Evolutionary conservation across 225 moss, liverwort and hornwort species (phyloP), one percentile per base, ranked within the genome.

Genomic region (Neckera pumila): DNA sequence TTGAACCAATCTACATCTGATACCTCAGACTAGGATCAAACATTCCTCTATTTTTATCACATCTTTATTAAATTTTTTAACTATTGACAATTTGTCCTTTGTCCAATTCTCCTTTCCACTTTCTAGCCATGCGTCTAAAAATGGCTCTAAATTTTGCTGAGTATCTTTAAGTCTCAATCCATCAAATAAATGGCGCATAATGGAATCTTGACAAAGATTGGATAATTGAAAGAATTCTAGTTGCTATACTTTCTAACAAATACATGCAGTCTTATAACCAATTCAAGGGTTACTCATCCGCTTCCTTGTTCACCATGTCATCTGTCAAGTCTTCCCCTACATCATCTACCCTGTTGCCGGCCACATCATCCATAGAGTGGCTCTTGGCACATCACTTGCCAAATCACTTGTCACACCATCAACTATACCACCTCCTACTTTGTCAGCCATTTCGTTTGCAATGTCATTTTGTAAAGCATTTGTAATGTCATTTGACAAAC

Each of bases 281-380:
- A 21, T 57, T 57, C 57, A 26, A 59, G 7, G 26, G 26, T 26
- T 2, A 1, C 1, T 26, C 59, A 10, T 59, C 5, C 0, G 1
- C 12, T 2, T 59, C 59, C 5, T 59, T 7, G 0, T 3, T 17
- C 4, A 3, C 3, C 4, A 62, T 21, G 9, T 20, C 12, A 12
- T 43, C 4, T 31, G 30, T 4, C 0, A 1, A 7, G 7, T 20
- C 31, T 16, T 3, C 31, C 12, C 8, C 30, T 3, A 28, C 17
- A 12, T 40, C 61, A 43, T 4, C 11, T 6, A 30, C 30, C 4
- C 12, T 2, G 1, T 61, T 11, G 3, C 3, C 2, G 1, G 7
- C 10, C 12, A 30, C 14, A 61, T 43, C 43, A 42, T 40, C 18
- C 1, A 14, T 40, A 1, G 2, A 65, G 4, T 64, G 47, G 47